Evolutionary conservation across 2,329 filamentous ascomycete species (phyloP).

Genomic region (Trichocomaceae sp.): DNA sequence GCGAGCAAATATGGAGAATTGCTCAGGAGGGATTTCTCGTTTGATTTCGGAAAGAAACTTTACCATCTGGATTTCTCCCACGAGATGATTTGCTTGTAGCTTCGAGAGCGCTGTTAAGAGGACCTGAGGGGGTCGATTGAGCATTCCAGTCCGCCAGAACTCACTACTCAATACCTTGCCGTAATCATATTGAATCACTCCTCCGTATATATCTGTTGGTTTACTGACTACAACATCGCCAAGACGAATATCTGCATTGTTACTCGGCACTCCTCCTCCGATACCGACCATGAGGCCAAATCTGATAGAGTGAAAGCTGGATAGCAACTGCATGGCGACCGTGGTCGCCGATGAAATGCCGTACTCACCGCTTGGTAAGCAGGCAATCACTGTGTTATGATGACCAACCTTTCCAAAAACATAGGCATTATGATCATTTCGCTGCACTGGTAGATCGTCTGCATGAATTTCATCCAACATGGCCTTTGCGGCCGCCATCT

Average conservation of each 20-base stretch:
- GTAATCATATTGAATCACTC: conserved; percentile 15
- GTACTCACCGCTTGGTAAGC: conserved; percentile 15
- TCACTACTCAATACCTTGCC: conserved; percentile 13
- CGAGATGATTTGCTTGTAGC: too few relatives aligned
- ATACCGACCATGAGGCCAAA: conserved; percentile 18
- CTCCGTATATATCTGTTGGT: conserved; percentile 9
- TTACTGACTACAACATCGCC: conserved; percentile 19
- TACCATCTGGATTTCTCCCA: too few relatives aligned
- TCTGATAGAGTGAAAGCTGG: conserved; percentile 14
- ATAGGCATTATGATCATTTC: conserved; percentile 17
- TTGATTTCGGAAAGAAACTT: too few relatives aligned
- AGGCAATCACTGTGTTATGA: too few relatives aligned
- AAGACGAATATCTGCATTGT: conserved; percentile 16
- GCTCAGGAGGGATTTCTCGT: too few relatives aligned
- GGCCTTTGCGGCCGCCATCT: conserved; percentile 6
- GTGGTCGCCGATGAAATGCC: conserved; percentile 15
- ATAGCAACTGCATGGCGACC: conserved; percentile 16
- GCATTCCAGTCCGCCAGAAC: conserved; percentile 13
- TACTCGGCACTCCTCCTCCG: conserved; percentile 17
- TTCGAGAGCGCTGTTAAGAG: too few relatives aligned
- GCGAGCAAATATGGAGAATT: too few relatives aligned
- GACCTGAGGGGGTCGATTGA: conserved; percentile 11
- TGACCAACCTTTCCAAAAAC: too few relatives aligned
- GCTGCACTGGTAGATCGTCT: neutral
- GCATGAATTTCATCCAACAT: conserved; percentile 15